Evolutionary conservation across 176 grass and related monocot species (phyloP), one percentile per base, ranked within the genome.

Genomic region (Zoysia japonica): DNA sequence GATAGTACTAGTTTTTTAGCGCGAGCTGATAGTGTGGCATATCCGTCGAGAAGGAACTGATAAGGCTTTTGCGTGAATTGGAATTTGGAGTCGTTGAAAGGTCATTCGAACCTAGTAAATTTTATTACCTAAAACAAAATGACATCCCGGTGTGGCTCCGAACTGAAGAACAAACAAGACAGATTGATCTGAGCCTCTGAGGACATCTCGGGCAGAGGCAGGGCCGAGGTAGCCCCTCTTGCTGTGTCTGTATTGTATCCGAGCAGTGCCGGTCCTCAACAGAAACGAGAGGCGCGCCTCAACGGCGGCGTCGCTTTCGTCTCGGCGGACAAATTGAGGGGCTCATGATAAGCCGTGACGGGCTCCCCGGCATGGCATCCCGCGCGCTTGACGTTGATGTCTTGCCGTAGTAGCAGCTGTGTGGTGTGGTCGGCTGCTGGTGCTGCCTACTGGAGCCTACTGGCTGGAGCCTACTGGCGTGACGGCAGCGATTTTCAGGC

Each of bases 251-350:
- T 28, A 28, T 17, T 19, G 55, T 59, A 19, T 59, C 17, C 7
- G 9, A 61, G 57, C 17, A 61, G 11, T 11, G 57, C 55, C 20
- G 13, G 5, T 43, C 41, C 39, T 52, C 47, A 82, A 43, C 44
- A 20, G 48, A 16, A 59, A 59, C n/a, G 57, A 61, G 57, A 35
- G 19, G 9, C 57, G 57, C 19, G 35, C 62, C 17, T 60, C 17
- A 12, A 73, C 12, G 5, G 28, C 8, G 7, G 5, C 47, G 76
- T 79, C 9, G 68, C 83, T 74, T 67, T 85, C 83, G 49, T 45
- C 36, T 55, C 48, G 28, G 40, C 37, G 47, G 56, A 37, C 57
- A 64, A 85, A 40, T 19, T 14, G 80, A 35, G 28, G 19, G 7
- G 8, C 4, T 65, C 63, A 7, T 51, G 66, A 28, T 28, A 28